phyloP scores from a whole-genome alignment of 345 rosid species.

The Luvunga scandens region DNA sequence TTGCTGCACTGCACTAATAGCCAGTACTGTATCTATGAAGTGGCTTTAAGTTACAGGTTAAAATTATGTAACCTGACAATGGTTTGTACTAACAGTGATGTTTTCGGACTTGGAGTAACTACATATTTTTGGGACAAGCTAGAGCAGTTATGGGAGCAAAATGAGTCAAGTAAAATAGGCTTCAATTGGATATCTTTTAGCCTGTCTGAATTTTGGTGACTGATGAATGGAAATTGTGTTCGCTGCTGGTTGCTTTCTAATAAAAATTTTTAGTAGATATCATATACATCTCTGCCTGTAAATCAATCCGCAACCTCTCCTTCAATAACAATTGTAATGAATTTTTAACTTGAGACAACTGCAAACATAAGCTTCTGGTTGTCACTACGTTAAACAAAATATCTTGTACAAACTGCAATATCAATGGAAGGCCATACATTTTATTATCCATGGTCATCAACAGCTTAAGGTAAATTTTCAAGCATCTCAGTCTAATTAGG shows the following conservation, averaged over 20 bases:
- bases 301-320: background rate
- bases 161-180: background rate
- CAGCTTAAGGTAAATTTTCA: background rate
- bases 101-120: background rate
- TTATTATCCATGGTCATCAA: background rate
- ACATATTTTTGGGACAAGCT: background rate
- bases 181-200: background rate
- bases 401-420: background rate
- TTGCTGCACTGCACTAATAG: background rate
- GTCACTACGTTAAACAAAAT: background rate
- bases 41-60: background rate
- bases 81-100: constrained; percentile 1
- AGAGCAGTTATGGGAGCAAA: background rate
- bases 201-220: background rate
- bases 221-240: background rate
- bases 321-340: background rate
- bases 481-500: background rate
- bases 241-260: background rate
- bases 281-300: background rate
- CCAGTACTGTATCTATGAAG: background rate
- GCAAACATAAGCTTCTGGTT: background rate
- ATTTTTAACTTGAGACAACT: background rate
- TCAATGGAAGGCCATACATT: background rate
- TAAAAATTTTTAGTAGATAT: background rate
- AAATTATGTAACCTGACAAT: background rate